Evolutionary conservation across 495 filamentous ascomycete genomes (phyloP).

Genomic region (Xylaria acuta): DNA sequence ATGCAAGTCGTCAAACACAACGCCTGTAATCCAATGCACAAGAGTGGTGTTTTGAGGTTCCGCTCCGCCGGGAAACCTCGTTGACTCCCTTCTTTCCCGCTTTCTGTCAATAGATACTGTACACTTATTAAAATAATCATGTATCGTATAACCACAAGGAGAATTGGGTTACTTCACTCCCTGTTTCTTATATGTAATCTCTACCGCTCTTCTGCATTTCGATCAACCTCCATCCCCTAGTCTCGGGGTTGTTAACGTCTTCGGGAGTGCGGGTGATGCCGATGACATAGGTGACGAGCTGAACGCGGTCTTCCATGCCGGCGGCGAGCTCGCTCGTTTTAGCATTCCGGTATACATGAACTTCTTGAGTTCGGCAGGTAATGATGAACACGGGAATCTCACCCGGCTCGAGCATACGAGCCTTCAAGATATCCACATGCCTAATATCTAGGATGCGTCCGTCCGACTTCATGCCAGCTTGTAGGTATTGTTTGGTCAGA

Average conservation of each 20-base stretch:
- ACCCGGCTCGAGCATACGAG: conserved; percentile 92
- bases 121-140: conserved; percentile 36
- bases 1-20: conserved; percentile 33
- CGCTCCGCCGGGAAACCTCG: conserved; percentile 19
- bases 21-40: conserved; percentile 37
- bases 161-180: conserved; percentile 16
- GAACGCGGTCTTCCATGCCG: conserved; percentile 99
- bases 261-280: conserved; percentile 91
- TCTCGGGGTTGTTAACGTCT: conserved; percentile 96
- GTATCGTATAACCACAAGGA: conserved; percentile 29
- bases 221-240: conserved; percentile 93
- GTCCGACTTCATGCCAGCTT: conserved; percentile 89
- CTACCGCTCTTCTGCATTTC: conserved; percentile 98
- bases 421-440: conserved; percentile 87
- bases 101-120: conserved; percentile 35
- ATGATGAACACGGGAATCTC: conserved; percentile 98
- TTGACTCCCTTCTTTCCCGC: conserved; percentile 26
- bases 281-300: conserved; percentile 97
- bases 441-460: conserved; percentile 94
- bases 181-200: conserved; percentile 71
- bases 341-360: conserved; percentile 91
- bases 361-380: conserved; percentile 95
- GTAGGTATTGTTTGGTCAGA: conserved; percentile 91
- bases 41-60: conserved; percentile 42
- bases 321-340: conserved; percentile 90